phyloP scores from a whole-genome alignment of 2,329 filamentous ascomycete genomes.

The Ophiosphaerella herpotricha region DNA sequence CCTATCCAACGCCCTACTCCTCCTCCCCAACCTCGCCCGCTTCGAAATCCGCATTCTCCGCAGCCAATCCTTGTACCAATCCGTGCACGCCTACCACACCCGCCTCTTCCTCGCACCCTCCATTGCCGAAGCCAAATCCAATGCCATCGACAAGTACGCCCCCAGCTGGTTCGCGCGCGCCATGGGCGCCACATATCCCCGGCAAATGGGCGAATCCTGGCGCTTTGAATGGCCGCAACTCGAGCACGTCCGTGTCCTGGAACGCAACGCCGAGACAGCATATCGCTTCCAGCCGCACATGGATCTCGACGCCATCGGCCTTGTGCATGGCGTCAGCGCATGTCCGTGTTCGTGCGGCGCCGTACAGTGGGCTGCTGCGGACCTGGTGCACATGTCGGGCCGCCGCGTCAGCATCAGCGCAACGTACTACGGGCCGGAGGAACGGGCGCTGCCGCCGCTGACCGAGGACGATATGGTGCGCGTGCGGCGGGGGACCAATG shows the following conservation, averaged over 20 bases:
- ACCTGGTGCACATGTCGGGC: constrained; percentile 4
- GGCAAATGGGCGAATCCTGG: too few species aligned
- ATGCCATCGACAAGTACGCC: too few species aligned
- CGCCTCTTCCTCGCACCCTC: too few species aligned
- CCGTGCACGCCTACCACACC: too few species aligned
- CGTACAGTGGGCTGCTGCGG: constrained; percentile 1
- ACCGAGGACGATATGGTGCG: background rate
- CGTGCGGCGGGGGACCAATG: background rate
- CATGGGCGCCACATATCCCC: too few species aligned
- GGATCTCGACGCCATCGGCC: background rate
- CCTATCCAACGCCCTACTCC: constrained; percentile 6
- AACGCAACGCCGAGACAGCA: background rate
- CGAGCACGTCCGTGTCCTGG: too few species aligned
- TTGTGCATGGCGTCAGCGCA: constrained; percentile 1
- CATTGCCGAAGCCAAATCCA: too few species aligned
- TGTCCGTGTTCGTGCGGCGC: constrained; percentile 2
- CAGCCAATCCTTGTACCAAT: background rate
- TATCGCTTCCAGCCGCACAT: background rate
- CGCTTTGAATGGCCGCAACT: too few species aligned
- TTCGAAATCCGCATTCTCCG: constrained; percentile 3
- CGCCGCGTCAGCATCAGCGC: constrained; percentile 1
- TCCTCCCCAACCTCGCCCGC: constrained; percentile 2
- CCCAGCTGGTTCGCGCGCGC: too few species aligned
- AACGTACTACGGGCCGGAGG: constrained; percentile 1
- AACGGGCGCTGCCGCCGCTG: background rate